Percentiles rank a stretch among this genome's conserved stretches.
Evolutionary conservation across 2,329 filamentous ascomycete genomes (phyloP).

Genomic region (Aspergillus aculeatus): DNA sequence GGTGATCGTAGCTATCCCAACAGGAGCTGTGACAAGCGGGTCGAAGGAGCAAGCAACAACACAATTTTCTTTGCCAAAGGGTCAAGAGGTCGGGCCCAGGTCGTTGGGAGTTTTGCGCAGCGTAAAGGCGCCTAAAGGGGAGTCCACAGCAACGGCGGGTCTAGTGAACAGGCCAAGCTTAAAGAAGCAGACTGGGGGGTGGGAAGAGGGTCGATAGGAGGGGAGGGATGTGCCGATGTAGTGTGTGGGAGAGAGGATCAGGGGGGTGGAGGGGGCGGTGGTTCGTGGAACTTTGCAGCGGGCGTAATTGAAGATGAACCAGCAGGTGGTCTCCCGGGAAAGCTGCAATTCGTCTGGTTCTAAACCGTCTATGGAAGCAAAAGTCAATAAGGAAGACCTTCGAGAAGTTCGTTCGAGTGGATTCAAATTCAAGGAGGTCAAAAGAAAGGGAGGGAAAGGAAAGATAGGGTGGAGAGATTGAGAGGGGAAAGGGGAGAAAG

Average conservation of each 20-base stretch:
- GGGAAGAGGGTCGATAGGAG: background rate
- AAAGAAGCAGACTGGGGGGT: slow-evolving; percentile 22
- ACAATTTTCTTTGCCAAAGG: slow-evolving; percentile 30
- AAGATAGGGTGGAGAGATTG: slow-evolving; percentile 14
- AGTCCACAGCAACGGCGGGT: slow-evolving; percentile 30
- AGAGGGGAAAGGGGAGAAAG: slow-evolving; percentile 18
- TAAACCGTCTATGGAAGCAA: slow-evolving; percentile 4
- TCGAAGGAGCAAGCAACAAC: slow-evolving; percentile 21
- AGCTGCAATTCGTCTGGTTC: slow-evolving; percentile 5
- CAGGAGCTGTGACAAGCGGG: slow-evolving; percentile 21
- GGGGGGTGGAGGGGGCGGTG: slow-evolving; percentile 7
- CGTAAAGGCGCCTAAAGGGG: slow-evolving; percentile 23
- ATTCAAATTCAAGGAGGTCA: slow-evolving; percentile 9
- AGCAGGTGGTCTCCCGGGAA: background rate
- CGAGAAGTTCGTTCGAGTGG: slow-evolving; percentile 8
- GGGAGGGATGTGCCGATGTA: background rate
- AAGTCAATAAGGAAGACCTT: slow-evolving; percentile 14
- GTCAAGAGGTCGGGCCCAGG: slow-evolving; percentile 29
- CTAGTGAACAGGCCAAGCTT: slow-evolving; percentile 31
- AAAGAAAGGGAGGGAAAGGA: slow-evolving; percentile 8
- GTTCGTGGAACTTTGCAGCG: slow-evolving; percentile 22
- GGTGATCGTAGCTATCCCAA: slow-evolving; percentile 26
- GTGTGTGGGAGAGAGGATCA: slow-evolving; percentile 15
- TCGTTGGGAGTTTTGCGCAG: slow-evolving; percentile 27
- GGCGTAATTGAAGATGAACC: slow-evolving; percentile 16